Conservation (phyloP, 2,329 filamentous ascomycete species). For the Penicillium sp. region DNA sequence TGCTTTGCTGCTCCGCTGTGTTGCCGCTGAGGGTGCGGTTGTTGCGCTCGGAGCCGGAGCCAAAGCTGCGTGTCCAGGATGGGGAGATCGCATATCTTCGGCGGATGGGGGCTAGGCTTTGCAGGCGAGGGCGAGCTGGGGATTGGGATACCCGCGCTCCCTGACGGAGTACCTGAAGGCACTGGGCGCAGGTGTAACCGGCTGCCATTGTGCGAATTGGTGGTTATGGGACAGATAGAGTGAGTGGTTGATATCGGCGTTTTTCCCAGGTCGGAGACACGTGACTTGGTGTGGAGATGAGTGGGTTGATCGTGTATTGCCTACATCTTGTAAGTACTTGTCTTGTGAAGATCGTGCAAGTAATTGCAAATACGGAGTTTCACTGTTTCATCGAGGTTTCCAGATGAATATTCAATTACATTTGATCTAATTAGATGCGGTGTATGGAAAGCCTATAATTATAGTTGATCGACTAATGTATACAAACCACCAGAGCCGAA, state of each 20-base stretch:
- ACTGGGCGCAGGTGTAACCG: conserved; percentile 47
- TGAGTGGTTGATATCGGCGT: conserved; percentile 7
- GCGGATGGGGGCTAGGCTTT: conserved; percentile 29
- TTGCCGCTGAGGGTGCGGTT: conserved; percentile 23
- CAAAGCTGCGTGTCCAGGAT: conserved; percentile 33
- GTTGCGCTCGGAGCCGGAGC: conserved; percentile 32
- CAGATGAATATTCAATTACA: too few species aligned
- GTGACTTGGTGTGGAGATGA: too few species aligned
- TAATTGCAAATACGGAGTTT: too few species aligned
- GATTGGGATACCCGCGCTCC: conserved; percentile 29
- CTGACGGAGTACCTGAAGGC: conserved; percentile 41
- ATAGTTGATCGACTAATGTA: too few species aligned
- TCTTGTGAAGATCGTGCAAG: too few species aligned
- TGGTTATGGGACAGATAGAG: conserved; percentile 10
- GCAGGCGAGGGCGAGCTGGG: conserved; percentile 27
- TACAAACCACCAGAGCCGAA: too few species aligned
- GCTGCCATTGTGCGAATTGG: conserved; percentile 40
- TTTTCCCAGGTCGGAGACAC: conserved; percentile 21
- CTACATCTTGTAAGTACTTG: too few species aligned
- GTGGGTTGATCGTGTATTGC: too few species aligned
- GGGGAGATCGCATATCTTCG: conserved; percentile 30
- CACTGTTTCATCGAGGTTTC: too few species aligned
- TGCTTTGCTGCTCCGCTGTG: conserved; percentile 23
- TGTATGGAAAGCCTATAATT: too few species aligned
- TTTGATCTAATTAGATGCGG: too few species aligned